These are phyloP conservation scores for Terana coerulea DNA, from an alignment of 768 basidiomycete species.

Conservation along the genomic window DNA sequence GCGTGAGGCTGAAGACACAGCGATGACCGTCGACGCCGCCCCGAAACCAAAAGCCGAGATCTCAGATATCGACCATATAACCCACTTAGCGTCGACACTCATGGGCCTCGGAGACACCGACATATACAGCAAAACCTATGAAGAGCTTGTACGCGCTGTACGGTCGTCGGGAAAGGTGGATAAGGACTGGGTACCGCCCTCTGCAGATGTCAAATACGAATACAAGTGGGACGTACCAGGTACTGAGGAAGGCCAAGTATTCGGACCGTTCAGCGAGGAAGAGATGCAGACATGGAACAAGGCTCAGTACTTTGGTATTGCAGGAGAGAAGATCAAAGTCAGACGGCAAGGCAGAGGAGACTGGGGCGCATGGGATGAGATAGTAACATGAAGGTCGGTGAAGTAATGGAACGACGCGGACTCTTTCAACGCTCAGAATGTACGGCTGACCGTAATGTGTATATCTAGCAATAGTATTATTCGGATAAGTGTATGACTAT, in stretches of 20 bases:
- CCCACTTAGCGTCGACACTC: constrained; percentile 82
- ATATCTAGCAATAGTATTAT: constrained; percentile 4
- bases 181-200: constrained; percentile 68
- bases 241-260: constrained; percentile 45
- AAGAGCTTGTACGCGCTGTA: constrained; percentile 75
- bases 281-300: constrained; percentile 80
- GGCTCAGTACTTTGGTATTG: constrained; percentile 75
- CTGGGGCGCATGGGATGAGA: constrained; percentile 74
- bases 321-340: constrained; percentile 76
- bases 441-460: constrained; percentile 1
- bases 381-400: constrained; percentile 47
- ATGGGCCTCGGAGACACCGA: constrained; percentile 85
- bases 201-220: constrained; percentile 72
- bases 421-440: too few species aligned
- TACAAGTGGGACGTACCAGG: constrained; percentile 73
- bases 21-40: constrained; percentile 51
- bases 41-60: constrained; percentile 14
- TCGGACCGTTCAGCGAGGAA: constrained; percentile 79
- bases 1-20: constrained; percentile 24
- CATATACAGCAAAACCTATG: constrained; percentile 83
- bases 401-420: too few species aligned
- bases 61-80: constrained; percentile 69
- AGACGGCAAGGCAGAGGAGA: constrained; percentile 59
- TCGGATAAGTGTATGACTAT: constrained; percentile 3
- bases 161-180: constrained; percentile 69